Percentiles rank a stretch among this genome's conserved stretches.
Conservation (phyloP, 352 stramenopile species). For the Saprolegnia parasitica region DNA sequence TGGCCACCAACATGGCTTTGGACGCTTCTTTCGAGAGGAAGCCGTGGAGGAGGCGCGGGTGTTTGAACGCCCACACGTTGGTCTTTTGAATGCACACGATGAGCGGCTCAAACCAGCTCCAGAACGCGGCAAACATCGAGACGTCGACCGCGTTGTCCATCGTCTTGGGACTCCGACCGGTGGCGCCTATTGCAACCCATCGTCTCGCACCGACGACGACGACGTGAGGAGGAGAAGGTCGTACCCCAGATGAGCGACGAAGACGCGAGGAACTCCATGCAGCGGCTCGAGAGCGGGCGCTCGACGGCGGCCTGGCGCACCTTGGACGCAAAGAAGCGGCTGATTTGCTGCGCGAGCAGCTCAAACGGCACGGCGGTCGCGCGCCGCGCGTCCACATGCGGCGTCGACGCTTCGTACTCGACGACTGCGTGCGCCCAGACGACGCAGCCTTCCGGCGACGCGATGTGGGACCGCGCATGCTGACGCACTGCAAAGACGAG, state of each 20-base stretch:
- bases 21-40: slow-evolving; percentile 80
- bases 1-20: slow-evolving; percentile 64
- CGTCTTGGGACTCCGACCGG: slow-evolving; percentile 36
- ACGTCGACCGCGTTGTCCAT: slow-evolving; percentile 46
- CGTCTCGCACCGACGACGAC: not conserved
- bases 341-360: slow-evolving; percentile 58
- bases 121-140: slow-evolving; percentile 68
- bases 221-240: not conserved
- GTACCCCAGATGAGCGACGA: slow-evolving; percentile 63
- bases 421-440: slow-evolving; percentile 69
- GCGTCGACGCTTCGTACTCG: slow-evolving; percentile 21
- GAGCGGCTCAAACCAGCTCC: slow-evolving; percentile 66
- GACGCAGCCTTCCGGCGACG: slow-evolving; percentile 41
- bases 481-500: slow-evolving; percentile 17
- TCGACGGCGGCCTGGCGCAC: slow-evolving; percentile 58
- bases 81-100: slow-evolving; percentile 59
- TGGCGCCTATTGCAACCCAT: slow-evolving; percentile 2
- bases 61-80: slow-evolving; percentile 58
- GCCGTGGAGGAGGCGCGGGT: slow-evolving; percentile 71
- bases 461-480: not conserved
- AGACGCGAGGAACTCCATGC: slow-evolving; percentile 74
- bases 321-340: slow-evolving; percentile 74
- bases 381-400: not conserved
- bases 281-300: slow-evolving; percentile 60
- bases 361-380: slow-evolving; percentile 41